Conservation (phyloP, 2,329 filamentous ascomycete species). For the Aspergillus floridensis region DNA sequence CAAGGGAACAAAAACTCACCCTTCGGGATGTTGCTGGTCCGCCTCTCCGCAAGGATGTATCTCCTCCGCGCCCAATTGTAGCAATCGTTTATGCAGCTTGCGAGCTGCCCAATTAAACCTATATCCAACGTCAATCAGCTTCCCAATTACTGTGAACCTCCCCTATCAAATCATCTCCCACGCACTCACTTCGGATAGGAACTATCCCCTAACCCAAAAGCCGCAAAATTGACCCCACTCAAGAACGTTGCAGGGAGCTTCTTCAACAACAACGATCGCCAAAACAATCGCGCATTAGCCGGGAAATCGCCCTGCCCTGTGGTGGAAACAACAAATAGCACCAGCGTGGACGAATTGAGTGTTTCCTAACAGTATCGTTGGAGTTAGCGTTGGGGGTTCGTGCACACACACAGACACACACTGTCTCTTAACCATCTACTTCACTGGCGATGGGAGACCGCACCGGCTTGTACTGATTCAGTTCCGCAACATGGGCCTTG, state of each 20-base stretch:
- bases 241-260: constrained; percentile 72
- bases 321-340: constrained; percentile 79
- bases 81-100: constrained; percentile 79
- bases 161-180: not conserved
- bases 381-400: not conserved
- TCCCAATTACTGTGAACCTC: too few species aligned
- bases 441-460: constrained; percentile 28
- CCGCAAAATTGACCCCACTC: constrained; percentile 67
- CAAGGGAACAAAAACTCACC: constrained; percentile 52
- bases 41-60: constrained; percentile 79
- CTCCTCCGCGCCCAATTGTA: constrained; percentile 76
- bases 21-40: constrained; percentile 90
- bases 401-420: not conserved
- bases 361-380: constrained; percentile 24
- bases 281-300: constrained; percentile 75
- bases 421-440: too few species aligned
- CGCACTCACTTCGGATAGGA: constrained; percentile 78
- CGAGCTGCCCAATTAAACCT: constrained; percentile 92
- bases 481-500: constrained; percentile 68
- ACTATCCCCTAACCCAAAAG: constrained; percentile 90
- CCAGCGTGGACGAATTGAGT: constrained; percentile 36
- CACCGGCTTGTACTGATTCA: constrained; percentile 75
- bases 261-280: constrained; percentile 78
- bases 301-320: constrained; percentile 95
- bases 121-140: constrained; percentile 6